Evolutionary conservation across 176 grass and related monocot species (phyloP).

Genomic region (Triticum dicoccoides): DNA sequence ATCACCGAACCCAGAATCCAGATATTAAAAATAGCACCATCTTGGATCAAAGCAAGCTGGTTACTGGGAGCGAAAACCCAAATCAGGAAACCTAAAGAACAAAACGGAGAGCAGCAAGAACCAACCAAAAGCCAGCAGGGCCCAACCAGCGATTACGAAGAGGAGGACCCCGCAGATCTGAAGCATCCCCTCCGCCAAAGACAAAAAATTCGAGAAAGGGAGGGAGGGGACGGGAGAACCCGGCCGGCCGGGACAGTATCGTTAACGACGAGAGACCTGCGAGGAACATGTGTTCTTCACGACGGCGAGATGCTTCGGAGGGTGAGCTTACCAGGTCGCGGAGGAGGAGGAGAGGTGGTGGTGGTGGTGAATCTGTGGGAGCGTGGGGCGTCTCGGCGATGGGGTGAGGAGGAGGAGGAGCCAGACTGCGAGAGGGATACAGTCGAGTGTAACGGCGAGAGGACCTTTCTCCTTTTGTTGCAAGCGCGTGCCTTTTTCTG

Average conservation of each 20-base stretch:
- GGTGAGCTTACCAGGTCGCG: not conserved
- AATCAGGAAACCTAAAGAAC: conserved; percentile 41
- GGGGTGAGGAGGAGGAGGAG: not conserved
- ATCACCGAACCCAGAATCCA: too few relatives aligned
- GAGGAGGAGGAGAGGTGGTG: not conserved
- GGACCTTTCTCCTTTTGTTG: not conserved
- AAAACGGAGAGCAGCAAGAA: not conserved
- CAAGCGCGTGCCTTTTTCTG: not conserved
- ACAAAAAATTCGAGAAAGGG: not conserved
- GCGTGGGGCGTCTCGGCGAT: not conserved
- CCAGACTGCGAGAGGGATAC: not conserved
- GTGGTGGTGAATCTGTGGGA: not conserved
- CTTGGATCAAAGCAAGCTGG: conserved; percentile 14
- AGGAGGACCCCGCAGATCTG: conserved; percentile 38
- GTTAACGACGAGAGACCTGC: not conserved
- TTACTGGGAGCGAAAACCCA: conserved; percentile 14
- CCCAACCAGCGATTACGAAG: conserved; percentile 21
- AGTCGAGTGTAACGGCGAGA: not conserved
- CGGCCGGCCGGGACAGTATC: not conserved
- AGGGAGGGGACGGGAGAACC: not conserved
- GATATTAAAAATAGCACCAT: conserved; percentile 19
- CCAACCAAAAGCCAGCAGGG: conserved; percentile 25
- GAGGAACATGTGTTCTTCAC: not conserved
- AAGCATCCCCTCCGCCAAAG: not conserved
- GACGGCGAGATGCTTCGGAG: not conserved